Evolutionary conservation across 2,329 filamentous ascomycete genomes (phyloP), one percentile per base, ranked within the genome.

Genomic region (Xylariales sp.): DNA sequence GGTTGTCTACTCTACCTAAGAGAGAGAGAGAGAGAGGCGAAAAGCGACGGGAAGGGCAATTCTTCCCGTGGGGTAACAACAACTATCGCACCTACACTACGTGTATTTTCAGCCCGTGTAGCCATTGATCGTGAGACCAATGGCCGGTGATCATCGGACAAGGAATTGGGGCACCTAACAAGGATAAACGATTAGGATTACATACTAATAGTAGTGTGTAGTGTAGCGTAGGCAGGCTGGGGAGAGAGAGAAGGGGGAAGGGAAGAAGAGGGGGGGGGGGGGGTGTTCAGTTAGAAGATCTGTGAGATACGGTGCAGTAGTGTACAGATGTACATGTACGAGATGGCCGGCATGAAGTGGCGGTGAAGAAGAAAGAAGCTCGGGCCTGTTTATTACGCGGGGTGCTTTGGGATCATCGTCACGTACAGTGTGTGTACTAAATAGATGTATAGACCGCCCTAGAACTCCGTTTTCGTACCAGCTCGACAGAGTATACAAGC

Each of bases 121-220:
- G 55, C 36, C 54, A 16, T 57, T 50, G 66, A 72, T 71, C 65
- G 66, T 63, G 45, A 72, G 69, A 66, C 70, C 72, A 75, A 75
- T 75, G 74, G 69, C 71, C 69, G 69, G 67, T 69, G 73, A 76
- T 77, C 76, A 75, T 75, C 74, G 75, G 74, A 75, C 75, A 75
- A 72, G 73, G 69, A 75, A 74, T 73, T 72, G 71, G 72, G 58
- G 65, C 65, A 57, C 50, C 68, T 67, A 58, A 73, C 71, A 76
- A 72, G 72, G 73, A 72, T 76, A 72, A 64, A 70, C 72, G 67
- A 71, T 72, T 71, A 64, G 71, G 72, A 71, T 70, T 56, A 59
- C 55, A 59, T 43, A 56, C 39, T 59, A 32, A 64, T 69, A 69
- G 71, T 46, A 50, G 39, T 30, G 18, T 32, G 23, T 56, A 45